Conservation (phyloP, 306 rosid genomes). For the Mucuna pruriens region DNA sequence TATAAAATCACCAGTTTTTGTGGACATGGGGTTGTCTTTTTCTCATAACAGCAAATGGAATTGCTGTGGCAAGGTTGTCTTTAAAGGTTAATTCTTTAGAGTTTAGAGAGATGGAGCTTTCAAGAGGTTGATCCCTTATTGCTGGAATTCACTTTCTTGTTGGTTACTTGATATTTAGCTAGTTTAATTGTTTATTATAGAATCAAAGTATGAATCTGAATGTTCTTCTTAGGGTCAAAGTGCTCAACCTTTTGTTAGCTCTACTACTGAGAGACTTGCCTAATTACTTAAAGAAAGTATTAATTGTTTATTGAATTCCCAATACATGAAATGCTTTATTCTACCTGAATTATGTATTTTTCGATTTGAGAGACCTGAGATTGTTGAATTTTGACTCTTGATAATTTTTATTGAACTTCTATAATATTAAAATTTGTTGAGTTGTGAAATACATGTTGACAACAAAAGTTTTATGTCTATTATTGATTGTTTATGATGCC, state of each 20-base stretch:
- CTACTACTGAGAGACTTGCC: background rate
- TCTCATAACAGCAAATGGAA: background rate
- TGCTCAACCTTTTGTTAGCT: slow-evolving; percentile 5
- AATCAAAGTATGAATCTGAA: background rate
- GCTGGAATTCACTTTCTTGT: background rate
- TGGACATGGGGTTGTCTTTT: background rate
- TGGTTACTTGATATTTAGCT: too few species aligned
- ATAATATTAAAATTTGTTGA: background rate
- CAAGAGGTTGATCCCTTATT: slow-evolving; percentile 1
- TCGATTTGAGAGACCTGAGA: background rate
- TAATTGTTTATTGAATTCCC: background rate
- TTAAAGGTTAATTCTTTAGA: background rate
- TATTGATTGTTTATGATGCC: background rate
- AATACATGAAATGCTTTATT: background rate
- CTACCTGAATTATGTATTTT: background rate
- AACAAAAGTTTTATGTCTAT: background rate
- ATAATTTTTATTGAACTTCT: background rate
- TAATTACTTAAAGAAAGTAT: background rate
- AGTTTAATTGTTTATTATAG: background rate
- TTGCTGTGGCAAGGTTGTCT: background rate
- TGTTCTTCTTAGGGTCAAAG: slow-evolving; percentile 22
- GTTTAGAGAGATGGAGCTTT: background rate
- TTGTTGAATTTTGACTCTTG: background rate
- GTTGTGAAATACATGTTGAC: background rate
- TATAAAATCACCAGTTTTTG: background rate